A percentile compares a stretch with the other conserved stretches of the same genome.
Evolutionary conservation across 345 rosid species (phyloP).

Genomic region (Hibiscus trionum): DNA sequence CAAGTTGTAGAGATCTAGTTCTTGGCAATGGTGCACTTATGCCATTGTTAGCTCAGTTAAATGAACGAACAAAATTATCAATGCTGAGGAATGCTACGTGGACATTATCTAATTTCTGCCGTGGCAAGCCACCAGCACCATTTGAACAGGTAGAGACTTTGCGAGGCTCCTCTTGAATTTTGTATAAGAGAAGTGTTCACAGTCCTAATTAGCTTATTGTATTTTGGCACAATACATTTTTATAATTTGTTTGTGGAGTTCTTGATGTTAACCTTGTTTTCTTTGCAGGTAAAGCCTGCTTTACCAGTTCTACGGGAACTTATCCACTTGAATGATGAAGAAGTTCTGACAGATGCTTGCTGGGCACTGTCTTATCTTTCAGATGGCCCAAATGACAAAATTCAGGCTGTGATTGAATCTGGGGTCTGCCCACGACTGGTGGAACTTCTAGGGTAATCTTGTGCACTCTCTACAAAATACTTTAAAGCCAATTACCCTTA

Average conservation of each 20-base stretch:
- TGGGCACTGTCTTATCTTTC: background rate
- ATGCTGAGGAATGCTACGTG: background rate
- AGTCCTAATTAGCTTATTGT: background rate
- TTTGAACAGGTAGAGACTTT: background rate
- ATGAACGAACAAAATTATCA: background rate
- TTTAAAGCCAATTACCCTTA: background rate
- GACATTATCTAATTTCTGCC: background rate
- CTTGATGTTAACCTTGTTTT: background rate
- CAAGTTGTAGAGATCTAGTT: background rate
- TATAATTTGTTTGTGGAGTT: background rate
- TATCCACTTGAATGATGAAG: background rate
- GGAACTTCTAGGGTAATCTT: background rate
- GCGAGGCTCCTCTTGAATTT: background rate
- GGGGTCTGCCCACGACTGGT: background rate
- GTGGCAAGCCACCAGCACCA: background rate
- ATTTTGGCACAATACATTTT: too few species aligned
- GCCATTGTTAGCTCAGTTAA: background rate
- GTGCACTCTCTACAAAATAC: background rate
- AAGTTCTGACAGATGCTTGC: background rate
- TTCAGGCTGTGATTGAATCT: background rate
- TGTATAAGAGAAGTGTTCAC: background rate
- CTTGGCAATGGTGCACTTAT: background rate
- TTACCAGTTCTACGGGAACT: background rate
- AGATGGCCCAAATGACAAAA: background rate
- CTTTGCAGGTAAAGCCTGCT: background rate